These are phyloP conservation scores for Aspergillus neotritici DNA, from an alignment of 2,329 filamentous ascomycete genomes.

Conservation along the genomic window DNA sequence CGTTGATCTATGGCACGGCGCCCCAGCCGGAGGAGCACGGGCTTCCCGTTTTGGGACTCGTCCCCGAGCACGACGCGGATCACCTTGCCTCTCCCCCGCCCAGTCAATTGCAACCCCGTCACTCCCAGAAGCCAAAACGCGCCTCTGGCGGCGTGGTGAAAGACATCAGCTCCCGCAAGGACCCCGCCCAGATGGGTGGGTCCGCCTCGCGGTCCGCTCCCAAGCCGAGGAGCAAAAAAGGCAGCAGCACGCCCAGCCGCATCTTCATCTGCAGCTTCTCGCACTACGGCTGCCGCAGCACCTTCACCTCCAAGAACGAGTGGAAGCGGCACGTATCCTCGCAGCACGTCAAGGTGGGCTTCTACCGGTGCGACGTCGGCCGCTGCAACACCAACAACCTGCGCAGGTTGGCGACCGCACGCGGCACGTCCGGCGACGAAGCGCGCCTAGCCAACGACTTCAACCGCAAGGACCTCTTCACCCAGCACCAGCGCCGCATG, in stretches of 20 bases:
- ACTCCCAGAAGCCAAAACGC: not conserved
- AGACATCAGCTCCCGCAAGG: too few relatives aligned
- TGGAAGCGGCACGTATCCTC: conserved; percentile 86
- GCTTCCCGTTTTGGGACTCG: not conserved
- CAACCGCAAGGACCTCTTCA: conserved; percentile 89
- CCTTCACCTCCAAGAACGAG: conserved; percentile 80
- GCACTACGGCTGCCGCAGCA: conserved; percentile 66
- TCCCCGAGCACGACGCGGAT: not conserved
- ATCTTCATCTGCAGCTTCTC: conserved; percentile 70
- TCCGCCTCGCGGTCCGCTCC: conserved; percentile 5
- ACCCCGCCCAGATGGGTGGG: too few relatives aligned
- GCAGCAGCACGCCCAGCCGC: not conserved
- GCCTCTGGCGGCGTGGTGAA: not conserved
- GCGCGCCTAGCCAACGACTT: conserved; percentile 58
- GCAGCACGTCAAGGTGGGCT: conserved; percentile 69
- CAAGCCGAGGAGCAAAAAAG: conserved; percentile 7
- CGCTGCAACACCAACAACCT: conserved; percentile 38
- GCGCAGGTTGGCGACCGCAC: conserved; percentile 6
- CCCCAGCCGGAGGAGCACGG: not conserved
- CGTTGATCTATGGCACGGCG: not conserved
- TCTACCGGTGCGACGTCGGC: conserved; percentile 70
- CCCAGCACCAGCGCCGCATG: conserved; percentile 82
- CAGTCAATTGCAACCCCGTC: not conserved
- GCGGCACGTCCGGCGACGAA: conserved; percentile 16
- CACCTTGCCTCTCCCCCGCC: not conserved